Base-by-base conservation (phyloP, 495 filamentous ascomycete genomes). In the Paragyromitra xinjiangensis region DNA sequence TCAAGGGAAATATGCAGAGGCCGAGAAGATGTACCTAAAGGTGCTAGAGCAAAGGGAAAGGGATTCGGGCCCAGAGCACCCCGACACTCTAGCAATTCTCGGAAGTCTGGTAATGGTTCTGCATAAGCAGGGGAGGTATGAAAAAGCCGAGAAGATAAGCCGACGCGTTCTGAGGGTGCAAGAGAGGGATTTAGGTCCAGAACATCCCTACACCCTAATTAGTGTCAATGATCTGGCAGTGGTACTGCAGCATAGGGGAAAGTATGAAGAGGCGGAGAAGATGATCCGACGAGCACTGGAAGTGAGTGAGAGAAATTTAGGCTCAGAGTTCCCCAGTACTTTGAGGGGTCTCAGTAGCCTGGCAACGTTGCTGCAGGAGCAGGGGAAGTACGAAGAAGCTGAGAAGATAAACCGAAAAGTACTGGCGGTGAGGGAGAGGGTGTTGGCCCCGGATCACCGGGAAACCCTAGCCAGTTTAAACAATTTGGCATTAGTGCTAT, bases 121-220 rank as follows among this genome's bases (percentile, higher is more conserved):
- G 12, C 2, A 2, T 16, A 37, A 39, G n/a, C 80, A 74, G 39
- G 75, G 78, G 11, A 66, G 65, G 8, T 73, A 69, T 64, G 48
- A 48, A n/a, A 69, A 84, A 61, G 84, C 84, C 0, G 82, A 84
- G 68, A 24, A 75, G 11, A 65, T 82, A 19, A 42, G 80, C 16
- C 37, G 73, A 11, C 22, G 55, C 24, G 68, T 66, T 2, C 42
- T 80, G 9, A 61, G 67, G 22, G 51, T 39, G 19, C 73, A 68
- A 19, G 81, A 81, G 40, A 77, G 80, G 66, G 71, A 77, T 53
- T 77, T 82, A 29, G 55, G 68, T 4, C n/a, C 7, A 26, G 40
- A 45, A 1, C 7, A 63, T 2, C 50, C 34, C 16, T 9, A n/a
- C 2, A 64, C 37, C 12, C 69, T 84, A 34, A 71, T 0, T 3